Evolutionary conservation across 2,329 filamentous ascomycete species (phyloP), one percentile per base, ranked within the genome.

Genomic region (Fusarium dimerum): DNA sequence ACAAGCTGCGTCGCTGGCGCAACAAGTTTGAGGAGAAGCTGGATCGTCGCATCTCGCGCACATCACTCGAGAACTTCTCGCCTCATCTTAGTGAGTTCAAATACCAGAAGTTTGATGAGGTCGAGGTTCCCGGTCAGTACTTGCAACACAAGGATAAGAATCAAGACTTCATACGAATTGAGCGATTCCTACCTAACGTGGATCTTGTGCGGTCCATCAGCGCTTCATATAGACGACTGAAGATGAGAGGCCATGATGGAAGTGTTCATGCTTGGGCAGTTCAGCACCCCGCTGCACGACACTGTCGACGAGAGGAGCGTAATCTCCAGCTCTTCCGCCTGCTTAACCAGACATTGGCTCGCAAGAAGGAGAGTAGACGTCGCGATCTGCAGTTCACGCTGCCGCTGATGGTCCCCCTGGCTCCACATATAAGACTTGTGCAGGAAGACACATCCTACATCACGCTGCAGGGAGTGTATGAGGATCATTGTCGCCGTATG

Each of bases 21-120:
- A 94, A 97, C 74, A 94, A 96, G 70, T 97, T 99, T 63, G 94
- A 97, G 70, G 92, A 97, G 76, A 96, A 96, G 72, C 85, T 99
- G 45, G 94, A 99, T 69, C 88, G 92, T 17, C 84, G 94, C 46
- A 79, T 86, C 39, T 82, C 86, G 26, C 84, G 81, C 40, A 83
- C 88, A 47, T 87, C 88, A 45, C 79, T 99, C 10, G 94, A 99
- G 71, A 81, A 81, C 29, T 96, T 90, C 69, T 96, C 92, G 43
- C 89, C 91, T 44, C 90, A 96, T 66, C 83, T 99, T 41, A 96
- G 91, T 73, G 94, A 97, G 68, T 99, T 99, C 79, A 84, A 91
- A 39, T 99, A 96, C 78, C 87, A 94, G 70, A 97, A 97, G 71
- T 97, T 99, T 62, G 94, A 99, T 67, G 95, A 99, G 65, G 93